Evolutionary conservation across 129 eudicot species (phyloP), one percentile per base, ranked within the genome.

Genomic region (Dittrichia graveolens): DNA sequence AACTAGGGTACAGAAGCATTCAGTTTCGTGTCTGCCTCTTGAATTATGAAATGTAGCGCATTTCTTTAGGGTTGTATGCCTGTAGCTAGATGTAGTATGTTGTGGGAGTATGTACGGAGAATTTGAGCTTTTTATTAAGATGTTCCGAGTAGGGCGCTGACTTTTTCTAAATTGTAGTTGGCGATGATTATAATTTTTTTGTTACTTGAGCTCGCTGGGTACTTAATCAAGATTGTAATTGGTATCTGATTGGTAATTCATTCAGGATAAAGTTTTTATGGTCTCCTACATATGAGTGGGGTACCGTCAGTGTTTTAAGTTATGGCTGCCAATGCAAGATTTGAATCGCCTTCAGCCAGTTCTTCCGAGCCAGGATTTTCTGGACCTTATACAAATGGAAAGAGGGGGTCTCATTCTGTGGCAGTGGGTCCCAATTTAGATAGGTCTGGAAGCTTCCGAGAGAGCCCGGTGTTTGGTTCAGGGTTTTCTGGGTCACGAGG

Each of bases 371-470:
- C 85, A 2, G 65, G 76, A 15, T 82, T 84, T 68, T 65, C 82
- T 8, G 97, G 92, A 44, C 76, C 74, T 75, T 86, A 88, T 79
- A 49, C 82, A 6, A 88, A 77, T 76, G 90, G 88, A 45, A 88
- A 82, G 67, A 78, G 89, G 65, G 85, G 91, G 50, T 47, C 13
- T 60, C 31, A 24, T 24, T 24, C 31, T 24, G 31, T 24, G 31
- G 31, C 31, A 24, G 55, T 5, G 12, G 86, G 83, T 44, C 83
- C 83, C 49, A 67, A 37, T 72, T 65, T 92, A 74, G 96, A 85
- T 79, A 86, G 96, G 86, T 75, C 94, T 42, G 87, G 91, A 54
- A 92, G 94, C 87, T 92, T 92, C 48, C 78, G 97, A 47, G 97
- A 91, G 75, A 79, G 87, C 24, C 42, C 89, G 63, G 18, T 60